Conservation (phyloP, 352 stramenopile genomes). For the Pilasporangium apinafurcum region DNA sequence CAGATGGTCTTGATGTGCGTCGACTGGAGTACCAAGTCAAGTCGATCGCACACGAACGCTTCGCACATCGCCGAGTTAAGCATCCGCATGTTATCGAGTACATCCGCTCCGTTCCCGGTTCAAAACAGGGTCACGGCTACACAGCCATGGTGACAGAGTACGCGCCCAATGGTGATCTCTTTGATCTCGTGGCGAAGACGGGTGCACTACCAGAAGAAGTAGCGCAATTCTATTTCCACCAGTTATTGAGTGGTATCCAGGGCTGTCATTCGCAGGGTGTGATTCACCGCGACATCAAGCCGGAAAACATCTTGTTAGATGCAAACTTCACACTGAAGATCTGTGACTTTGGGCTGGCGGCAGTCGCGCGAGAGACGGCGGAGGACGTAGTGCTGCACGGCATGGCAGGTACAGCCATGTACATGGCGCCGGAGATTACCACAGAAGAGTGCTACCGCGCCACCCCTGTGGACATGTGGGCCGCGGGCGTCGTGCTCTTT, state of each 20-base stretch:
- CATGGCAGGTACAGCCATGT: slow-evolving; percentile 76
- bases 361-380: slow-evolving; percentile 33
- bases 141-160: slow-evolving; percentile 77
- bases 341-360: slow-evolving; percentile 91
- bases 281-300: slow-evolving; percentile 87
- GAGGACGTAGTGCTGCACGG: slow-evolving; percentile 29
- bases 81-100: slow-evolving; percentile 58
- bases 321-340: slow-evolving; percentile 81
- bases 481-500: slow-evolving; percentile 86
- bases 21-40: slow-evolving; percentile 57
- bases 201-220: slow-evolving; percentile 50
- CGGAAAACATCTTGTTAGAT: slow-evolving; percentile 89
- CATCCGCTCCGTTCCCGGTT: slow-evolving; percentile 29
- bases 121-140: slow-evolving; percentile 35
- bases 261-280: slow-evolving; percentile 69
- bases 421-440: slow-evolving; percentile 86
- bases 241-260: slow-evolving; percentile 64
- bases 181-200: slow-evolving; percentile 70
- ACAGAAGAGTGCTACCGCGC: slow-evolving; percentile 50
- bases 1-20: slow-evolving; percentile 18
- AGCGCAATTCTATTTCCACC: slow-evolving; percentile 67
- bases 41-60: slow-evolving; percentile 56
- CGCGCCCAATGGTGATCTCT: slow-evolving; percentile 73
- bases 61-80: slow-evolving; percentile 39
- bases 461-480: slow-evolving; percentile 86